Base-by-base conservation (phyloP, 305 asterid species). In the Andrographis paniculata region DNA sequence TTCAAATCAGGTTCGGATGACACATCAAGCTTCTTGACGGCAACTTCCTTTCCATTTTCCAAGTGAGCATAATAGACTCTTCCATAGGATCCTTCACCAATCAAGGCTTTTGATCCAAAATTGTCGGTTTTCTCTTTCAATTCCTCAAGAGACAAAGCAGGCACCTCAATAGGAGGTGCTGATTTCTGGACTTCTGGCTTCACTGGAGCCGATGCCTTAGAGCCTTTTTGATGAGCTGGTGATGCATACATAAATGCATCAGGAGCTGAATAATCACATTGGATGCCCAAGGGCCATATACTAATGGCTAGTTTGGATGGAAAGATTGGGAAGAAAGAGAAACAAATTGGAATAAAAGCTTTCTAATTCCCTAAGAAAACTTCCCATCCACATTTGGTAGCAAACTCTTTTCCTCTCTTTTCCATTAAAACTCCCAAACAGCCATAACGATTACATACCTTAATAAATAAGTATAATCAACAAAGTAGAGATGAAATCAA, bases 61-160 rank as follows among this genome's bases (percentile, higher is more conserved):
- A 86, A 64, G 55, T 71, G 69, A 13, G 96, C 96, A 33, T 66
- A 86, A 72, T 89, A 89, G 35, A 86, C 96, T 53, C 98, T 77
- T 58, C 98, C 98, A 58, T 89, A 89, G 23, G 98, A 89, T 55
- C 98, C 98, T 70, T 89, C 98, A 50, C 98, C 98, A 68, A 89
- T 82, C 55, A 89, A 77, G 50, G 96, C 74, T 70, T 76, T 86
- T 14, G 96, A 74, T 46, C 98, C 95, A 55, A 89, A 89, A 61
- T 86, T 86, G 58, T 74, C 94, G 4, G 98, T 86, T 72, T 82
- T 84, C 50, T 86, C 92, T 62, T 78, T 86, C 77, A 89, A 70
- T 64, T 82, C 96, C 59, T 86, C 96, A 14, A 86, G 66, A 62
- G 98, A 78, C 50, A 89, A 62, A 35, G 74, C 61, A 45, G 98